Conservation (phyloP, 1,284 basidiomycete species). For the Meira miltonrushii region DNA sequence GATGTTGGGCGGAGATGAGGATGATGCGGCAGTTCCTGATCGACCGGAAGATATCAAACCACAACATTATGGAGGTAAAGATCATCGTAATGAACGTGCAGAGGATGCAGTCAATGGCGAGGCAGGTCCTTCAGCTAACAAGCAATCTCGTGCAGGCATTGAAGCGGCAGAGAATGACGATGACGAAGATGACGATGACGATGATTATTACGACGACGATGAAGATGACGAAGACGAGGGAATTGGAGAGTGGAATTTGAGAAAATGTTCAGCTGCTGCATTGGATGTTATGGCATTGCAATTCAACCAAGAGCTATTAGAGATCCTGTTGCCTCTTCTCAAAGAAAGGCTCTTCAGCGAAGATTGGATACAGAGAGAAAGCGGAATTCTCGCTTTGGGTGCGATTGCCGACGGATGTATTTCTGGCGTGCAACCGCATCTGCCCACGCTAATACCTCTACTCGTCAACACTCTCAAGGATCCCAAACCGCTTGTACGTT, state of each 20-base stretch:
- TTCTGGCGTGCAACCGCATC: slow-evolving; percentile 86
- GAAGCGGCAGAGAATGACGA: slow-evolving; percentile 57
- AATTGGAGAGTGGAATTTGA: slow-evolving; percentile 96
- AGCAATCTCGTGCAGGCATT: slow-evolving; percentile 54
- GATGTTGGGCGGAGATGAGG: slow-evolving; percentile 87
- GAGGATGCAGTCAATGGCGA: slow-evolving; percentile 35
- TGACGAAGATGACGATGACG: slow-evolving; percentile 70
- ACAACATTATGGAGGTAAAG: slow-evolving; percentile 72
- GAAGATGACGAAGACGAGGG: slow-evolving; percentile 93
- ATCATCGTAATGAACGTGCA: slow-evolving; percentile 59
- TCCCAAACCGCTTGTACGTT: slow-evolving; percentile 92
- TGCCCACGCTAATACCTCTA: slow-evolving; percentile 86
- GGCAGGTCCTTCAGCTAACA: slow-evolving; percentile 20
- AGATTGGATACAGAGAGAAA: slow-evolving; percentile 93
- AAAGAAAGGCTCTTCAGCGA: slow-evolving; percentile 88
- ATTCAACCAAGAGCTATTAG: slow-evolving; percentile 78
- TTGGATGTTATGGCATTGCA: slow-evolving; percentile 93
- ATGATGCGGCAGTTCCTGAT: slow-evolving; percentile 77
- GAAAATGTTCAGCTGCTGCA: slow-evolving; percentile 96
- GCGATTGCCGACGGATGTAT: slow-evolving; percentile 99
- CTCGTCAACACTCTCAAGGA: slow-evolving; percentile 84
- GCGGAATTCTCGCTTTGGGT: slow-evolving; percentile 89
- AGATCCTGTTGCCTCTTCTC: slow-evolving; percentile 79
- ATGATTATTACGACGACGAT: slow-evolving; percentile 77
- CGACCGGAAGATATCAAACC: slow-evolving; percentile 79